Percentiles rank a stretch among this genome's conserved stretches.
Conservation (phyloP, 768 basidiomycete genomes). For the Termitomyces sp. region DNA sequence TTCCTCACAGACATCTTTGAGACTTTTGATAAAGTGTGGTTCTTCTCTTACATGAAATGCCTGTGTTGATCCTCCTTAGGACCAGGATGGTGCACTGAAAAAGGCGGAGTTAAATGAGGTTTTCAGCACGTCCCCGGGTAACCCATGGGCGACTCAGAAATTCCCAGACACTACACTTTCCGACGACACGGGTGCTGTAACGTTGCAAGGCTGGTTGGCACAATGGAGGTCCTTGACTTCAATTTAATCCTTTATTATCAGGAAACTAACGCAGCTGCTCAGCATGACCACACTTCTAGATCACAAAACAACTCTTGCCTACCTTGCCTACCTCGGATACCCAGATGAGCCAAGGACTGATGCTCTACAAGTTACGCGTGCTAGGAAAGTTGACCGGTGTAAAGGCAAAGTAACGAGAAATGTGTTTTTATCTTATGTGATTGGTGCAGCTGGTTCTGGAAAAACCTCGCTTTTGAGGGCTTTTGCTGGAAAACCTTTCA, state of each 20-base stretch:
- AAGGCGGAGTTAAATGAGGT: constrained; percentile 77
- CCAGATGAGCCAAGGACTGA: constrained; percentile 72
- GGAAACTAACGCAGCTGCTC: not conserved
- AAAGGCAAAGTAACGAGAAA: constrained; percentile 87
- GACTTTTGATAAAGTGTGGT: constrained; percentile 79
- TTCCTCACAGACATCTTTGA: constrained; percentile 98
- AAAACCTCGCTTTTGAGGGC: constrained; percentile 85
- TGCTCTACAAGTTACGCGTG: constrained; percentile 80
- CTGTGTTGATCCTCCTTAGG: constrained; percentile 38
- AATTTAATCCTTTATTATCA: not conserved
- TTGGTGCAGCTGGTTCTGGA: constrained; percentile 93
- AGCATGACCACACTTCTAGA: constrained; percentile 99
- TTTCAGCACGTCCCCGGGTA: constrained; percentile 92
- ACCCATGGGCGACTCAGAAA: constrained; percentile 90
- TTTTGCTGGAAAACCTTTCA: constrained; percentile 82
- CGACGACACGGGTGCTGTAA: constrained; percentile 84
- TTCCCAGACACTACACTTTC: constrained; percentile 89
- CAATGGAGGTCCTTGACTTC: constrained; percentile 80
- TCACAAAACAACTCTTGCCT: constrained; percentile 85
- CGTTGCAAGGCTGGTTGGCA: constrained; percentile 96
- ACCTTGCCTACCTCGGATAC: constrained; percentile 94
- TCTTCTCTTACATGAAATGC: not conserved
- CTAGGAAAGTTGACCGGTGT: constrained; percentile 78
- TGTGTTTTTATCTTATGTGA: constrained; percentile 90
- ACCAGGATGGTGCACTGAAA: constrained; percentile 92